These are phyloP conservation scores for Zostera marina DNA, from an alignment of 116 monocot genomes.

Conservation along the genomic window DNA sequence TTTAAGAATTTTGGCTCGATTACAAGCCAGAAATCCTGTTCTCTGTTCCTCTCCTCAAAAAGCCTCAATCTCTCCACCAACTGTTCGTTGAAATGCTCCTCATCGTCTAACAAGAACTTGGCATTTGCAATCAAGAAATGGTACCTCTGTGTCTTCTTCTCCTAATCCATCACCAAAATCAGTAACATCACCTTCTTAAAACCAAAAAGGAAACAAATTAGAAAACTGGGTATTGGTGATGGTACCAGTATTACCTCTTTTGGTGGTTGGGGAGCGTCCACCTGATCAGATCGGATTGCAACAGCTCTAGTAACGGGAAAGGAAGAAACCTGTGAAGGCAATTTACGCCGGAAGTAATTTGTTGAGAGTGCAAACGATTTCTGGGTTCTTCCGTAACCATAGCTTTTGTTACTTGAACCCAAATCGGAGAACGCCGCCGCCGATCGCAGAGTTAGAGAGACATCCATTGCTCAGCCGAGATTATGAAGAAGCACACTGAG, in stretches of 20 bases:
- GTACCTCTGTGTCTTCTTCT: constrained; percentile 51
- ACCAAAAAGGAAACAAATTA: neutral
- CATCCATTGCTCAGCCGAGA: constrained; percentile 18
- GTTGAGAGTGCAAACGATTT: neutral
- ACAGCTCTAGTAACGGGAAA: constrained; percentile 20
- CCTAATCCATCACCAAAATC: neutral
- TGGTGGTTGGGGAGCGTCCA: constrained; percentile 21
- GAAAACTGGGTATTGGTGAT: neutral
- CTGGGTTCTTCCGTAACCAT: constrained; percentile 4
- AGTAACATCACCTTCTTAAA: neutral
- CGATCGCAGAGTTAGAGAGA: constrained; percentile 38
- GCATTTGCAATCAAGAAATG: constrained; percentile 90
- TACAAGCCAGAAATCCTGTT: constrained; percentile 94
- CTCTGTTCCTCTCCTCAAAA: constrained; percentile 56
- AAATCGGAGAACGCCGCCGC: constrained; percentile 11
- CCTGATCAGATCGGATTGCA: constrained; percentile 37
- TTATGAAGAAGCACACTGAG: neutral
- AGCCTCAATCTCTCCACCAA: constrained; percentile 44
- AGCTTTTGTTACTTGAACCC: constrained; percentile 1
- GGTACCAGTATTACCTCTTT: constrained; percentile 19
- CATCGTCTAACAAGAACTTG: constrained; percentile 98
- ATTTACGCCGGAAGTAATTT: constrained; percentile 4
- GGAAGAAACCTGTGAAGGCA: neutral
- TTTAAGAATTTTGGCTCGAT: constrained; percentile 96
- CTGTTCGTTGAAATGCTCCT: constrained; percentile 91